These are phyloP conservation scores for Tinospora cordifolia DNA, from an alignment of 164 flowering plant species.

Conservation along the genomic window DNA sequence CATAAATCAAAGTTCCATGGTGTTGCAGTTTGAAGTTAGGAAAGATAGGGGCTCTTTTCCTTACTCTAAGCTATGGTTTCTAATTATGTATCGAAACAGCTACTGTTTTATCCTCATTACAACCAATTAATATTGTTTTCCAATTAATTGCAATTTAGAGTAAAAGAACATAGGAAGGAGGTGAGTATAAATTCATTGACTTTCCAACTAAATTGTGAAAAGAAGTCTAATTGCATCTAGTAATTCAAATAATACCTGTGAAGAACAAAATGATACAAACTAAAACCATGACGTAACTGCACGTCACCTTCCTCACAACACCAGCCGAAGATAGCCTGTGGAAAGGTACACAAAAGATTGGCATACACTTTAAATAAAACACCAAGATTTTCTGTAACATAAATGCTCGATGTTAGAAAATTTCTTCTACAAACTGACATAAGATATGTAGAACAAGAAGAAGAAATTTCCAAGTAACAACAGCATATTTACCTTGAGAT, in stretches of 20 bases:
- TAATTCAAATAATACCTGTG: constrained; percentile 8
- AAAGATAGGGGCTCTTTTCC: no score
- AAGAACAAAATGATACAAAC: constrained; percentile 8
- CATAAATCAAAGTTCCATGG: no score
- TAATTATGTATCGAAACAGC: no score
- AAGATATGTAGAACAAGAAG: background rate
- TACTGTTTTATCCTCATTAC: no score
- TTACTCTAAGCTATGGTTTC: no score
- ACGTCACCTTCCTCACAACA: background rate
- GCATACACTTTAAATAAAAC: background rate
- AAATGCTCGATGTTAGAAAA: background rate
- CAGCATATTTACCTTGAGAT: background rate
- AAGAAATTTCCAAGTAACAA: background rate
- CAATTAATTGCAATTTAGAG: background rate
- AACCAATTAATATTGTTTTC: no score
- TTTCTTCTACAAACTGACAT: background rate
- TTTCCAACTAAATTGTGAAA: background rate
- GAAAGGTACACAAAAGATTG: background rate
- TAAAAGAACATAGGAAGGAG: background rate
- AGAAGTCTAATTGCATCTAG: background rate
- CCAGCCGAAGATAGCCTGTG: constrained; percentile 5
- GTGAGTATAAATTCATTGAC: background rate
- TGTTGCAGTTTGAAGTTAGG: no score
- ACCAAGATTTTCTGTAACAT: background rate
- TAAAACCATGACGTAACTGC: constrained; percentile 1